phyloP scores from a whole-genome alignment of 73 alveolate species.

The Diophrys sp. region DNA sequence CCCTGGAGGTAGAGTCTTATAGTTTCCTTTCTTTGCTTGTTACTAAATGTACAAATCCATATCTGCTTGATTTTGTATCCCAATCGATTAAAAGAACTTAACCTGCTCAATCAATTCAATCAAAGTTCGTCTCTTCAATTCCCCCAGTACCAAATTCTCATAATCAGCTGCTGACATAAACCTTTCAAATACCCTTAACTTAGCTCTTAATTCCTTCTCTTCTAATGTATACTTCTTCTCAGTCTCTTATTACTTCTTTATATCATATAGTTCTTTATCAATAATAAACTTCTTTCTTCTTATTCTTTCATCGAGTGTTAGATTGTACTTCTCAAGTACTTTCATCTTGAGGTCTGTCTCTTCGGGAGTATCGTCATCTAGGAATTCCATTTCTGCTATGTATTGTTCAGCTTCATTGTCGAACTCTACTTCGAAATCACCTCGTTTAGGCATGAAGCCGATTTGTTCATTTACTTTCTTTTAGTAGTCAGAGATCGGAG shows the following conservation, averaged over 20 bases:
- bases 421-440: conserved; percentile 96
- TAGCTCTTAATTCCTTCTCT: conserved; percentile 50
- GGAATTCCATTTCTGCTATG: conserved; percentile 94
- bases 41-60: too few species aligned
- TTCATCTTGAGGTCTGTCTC: conserved; percentile 85
- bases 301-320: conserved; percentile 93
- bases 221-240: conserved; percentile 68
- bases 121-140: conserved; percentile 63
- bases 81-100: conserved; percentile 34
- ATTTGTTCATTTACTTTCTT: conserved; percentile 75
- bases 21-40: too few species aligned
- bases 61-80: too few species aligned
- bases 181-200: conserved; percentile 84
- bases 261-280: conserved; percentile 91
- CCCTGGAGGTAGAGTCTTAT: too few species aligned
- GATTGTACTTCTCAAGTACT: conserved; percentile 90
- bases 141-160: conserved; percentile 60
- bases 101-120: conserved; percentile 72
- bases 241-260: conserved; percentile 45
- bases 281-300: conserved; percentile 93
- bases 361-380: conserved; percentile 87
- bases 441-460: conserved; percentile 97
- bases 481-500: too few species aligned
- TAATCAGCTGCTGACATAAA: conserved; percentile 75
- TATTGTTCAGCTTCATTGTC: conserved; percentile 95